Conservation (phyloP, 2,329 filamentous ascomycete species). For the Aureobasidium subglaciale region DNA sequence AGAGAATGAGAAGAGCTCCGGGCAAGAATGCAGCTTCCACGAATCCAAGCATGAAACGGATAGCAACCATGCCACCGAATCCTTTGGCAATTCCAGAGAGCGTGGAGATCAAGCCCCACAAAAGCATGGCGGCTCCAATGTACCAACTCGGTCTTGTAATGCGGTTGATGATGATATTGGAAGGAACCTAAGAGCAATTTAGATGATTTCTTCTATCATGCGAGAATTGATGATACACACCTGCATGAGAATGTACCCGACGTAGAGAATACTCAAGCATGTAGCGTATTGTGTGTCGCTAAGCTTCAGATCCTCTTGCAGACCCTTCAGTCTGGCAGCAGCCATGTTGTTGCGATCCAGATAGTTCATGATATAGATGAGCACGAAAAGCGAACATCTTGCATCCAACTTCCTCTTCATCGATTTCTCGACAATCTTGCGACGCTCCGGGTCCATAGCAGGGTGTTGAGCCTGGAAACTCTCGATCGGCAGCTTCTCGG, state of each 20-base stretch:
- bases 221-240: constrained; percentile 15
- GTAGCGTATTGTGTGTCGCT: constrained; percentile 50
- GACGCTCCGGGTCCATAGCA: constrained; percentile 3
- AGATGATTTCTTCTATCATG: background rate
- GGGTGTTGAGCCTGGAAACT: background rate
- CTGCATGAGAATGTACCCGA: constrained; percentile 39
- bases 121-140: constrained; percentile 30
- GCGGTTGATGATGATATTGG: constrained; percentile 40
- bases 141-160: constrained; percentile 34
- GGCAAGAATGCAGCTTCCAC: constrained; percentile 40
- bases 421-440: constrained; percentile 5
- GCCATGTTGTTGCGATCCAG: constrained; percentile 54
- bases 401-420: constrained; percentile 7
- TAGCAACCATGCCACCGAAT: constrained; percentile 30
- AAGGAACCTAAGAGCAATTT: constrained; percentile 31
- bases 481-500: constrained; percentile 5
- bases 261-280: constrained; percentile 52
- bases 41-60: constrained; percentile 35
- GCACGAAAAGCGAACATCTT: constrained; percentile 45
- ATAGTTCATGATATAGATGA: constrained; percentile 75
- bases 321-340: constrained; percentile 56
- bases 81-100: constrained; percentile 29
- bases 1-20: constrained; percentile 37
- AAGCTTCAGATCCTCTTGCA: constrained; percentile 54
- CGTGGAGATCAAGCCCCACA: constrained; percentile 35